Evolutionary conservation across 257 asterid species (phyloP).

Genomic region (Striga asiatica): DNA sequence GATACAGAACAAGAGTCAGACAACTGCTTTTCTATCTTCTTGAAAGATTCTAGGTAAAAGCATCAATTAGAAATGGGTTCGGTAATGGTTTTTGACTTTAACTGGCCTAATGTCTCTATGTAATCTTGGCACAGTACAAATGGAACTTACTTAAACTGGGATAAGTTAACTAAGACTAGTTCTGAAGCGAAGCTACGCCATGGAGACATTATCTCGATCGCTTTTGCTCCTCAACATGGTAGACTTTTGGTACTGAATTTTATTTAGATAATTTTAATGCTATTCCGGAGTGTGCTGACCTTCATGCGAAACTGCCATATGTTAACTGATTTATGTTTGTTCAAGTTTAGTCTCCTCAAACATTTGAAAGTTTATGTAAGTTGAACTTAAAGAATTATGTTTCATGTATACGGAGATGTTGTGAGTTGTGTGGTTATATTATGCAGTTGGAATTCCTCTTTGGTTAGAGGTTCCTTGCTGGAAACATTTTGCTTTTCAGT

Average conservation of each 20-base stretch:
- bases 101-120: slow-evolving; percentile 24
- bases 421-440: neutral
- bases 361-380: neutral
- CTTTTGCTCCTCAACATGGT: slow-evolving; percentile 86
- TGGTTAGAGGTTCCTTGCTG: neutral
- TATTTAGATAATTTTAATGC: neutral
- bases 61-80: slow-evolving; percentile 9
- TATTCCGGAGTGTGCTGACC: neutral
- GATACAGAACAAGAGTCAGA: slow-evolving; percentile 32
- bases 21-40: slow-evolving; percentile 31
- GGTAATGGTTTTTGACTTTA: slow-evolving; percentile 7
- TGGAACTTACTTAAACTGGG: slow-evolving; percentile 92
- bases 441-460: neutral
- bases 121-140: slow-evolving; percentile 69
- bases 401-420: slow-evolving; percentile 3
- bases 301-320: neutral
- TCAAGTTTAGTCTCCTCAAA: neutral
- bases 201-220: slow-evolving; percentile 88
- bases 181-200: slow-evolving; percentile 59
- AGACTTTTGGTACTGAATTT: slow-evolving; percentile 19
- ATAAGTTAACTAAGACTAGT: slow-evolving; percentile 59
- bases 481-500: neutral
- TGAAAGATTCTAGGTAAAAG: slow-evolving; percentile 81
- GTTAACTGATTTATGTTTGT: neutral
- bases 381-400: neutral